Percentiles rank a stretch among this genome's conserved stretches.
phyloP scores from a whole-genome alignment of 2,329 filamentous ascomycete species.

The Pseudocercospora macadamiae region DNA sequence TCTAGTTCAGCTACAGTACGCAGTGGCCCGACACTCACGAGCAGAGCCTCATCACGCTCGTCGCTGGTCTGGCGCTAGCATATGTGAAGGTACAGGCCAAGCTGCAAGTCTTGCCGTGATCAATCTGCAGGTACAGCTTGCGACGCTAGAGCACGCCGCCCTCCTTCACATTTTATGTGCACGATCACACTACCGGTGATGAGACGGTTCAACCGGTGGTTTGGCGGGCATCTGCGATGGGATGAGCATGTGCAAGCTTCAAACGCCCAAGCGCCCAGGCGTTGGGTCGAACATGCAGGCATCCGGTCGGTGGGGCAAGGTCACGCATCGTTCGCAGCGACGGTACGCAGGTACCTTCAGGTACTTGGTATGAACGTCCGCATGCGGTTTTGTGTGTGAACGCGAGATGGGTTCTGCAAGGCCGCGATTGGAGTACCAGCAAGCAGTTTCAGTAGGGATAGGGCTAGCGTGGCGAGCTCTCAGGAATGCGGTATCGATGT shows the following conservation, averaged over 20 bases:
- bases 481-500: conserved; percentile 32
- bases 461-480: conserved; percentile 21
- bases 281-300: conserved; percentile 35
- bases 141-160: conserved; percentile 22
- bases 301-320: conserved; percentile 32
- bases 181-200: conserved; percentile 20
- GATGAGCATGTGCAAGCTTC: conserved; percentile 25
- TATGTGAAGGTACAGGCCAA: conserved; percentile 12
- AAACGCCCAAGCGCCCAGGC: conserved; percentile 31
- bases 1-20: neutral
- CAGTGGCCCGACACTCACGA: neutral
- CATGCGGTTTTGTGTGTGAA: conserved; percentile 22
- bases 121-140: conserved; percentile 19
- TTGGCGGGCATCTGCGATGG: conserved; percentile 18
- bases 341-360: conserved; percentile 35
- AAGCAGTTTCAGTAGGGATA: conserved; percentile 27
- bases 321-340: conserved; percentile 41
- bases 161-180: conserved; percentile 15
- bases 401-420: conserved; percentile 14
- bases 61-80: conserved; percentile 4
- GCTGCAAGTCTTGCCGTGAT: conserved; percentile 22
- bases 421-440: conserved; percentile 20
- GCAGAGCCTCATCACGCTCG: conserved; percentile 4
- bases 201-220: conserved; percentile 15
- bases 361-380: conserved; percentile 17